These are phyloP conservation scores for Hevea brasiliensis DNA, from an alignment of 345 rosid genomes.

Conservation along the genomic window DNA sequence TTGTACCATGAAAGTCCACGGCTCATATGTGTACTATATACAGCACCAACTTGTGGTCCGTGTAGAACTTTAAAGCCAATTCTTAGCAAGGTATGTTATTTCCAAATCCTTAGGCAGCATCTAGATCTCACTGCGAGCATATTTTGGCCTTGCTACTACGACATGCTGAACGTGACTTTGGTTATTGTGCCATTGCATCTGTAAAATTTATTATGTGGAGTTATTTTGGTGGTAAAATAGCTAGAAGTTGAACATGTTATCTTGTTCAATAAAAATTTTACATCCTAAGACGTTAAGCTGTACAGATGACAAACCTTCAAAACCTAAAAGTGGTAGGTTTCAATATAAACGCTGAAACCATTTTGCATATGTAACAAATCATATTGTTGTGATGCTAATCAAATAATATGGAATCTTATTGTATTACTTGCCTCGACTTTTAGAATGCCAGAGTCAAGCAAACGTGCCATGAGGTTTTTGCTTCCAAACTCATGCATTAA, in stretches of 20 bases:
- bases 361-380: background rate
- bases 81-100: constrained; percentile 66
- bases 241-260: background rate
- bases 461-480: background rate
- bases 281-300: background rate
- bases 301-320: background rate
- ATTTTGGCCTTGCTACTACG: background rate
- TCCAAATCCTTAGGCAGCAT: background rate
- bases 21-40: constrained; percentile 77
- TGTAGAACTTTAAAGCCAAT: constrained; percentile 97
- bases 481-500: background rate
- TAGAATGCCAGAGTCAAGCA: background rate
- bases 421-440: background rate
- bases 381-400: background rate
- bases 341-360: background rate
- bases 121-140: background rate
- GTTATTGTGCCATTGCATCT: background rate
- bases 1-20: constrained; percentile 94
- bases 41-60: constrained; percentile 96
- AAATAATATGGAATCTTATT: background rate
- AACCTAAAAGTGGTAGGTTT: background rate
- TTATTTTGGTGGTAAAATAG: background rate
- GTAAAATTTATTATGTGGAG: too few species aligned
- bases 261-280: background rate
- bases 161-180: background rate